Evolutionary conservation across 176 grass and related monocot species (phyloP), one percentile per base, ranked within the genome.

Genomic region (Oropetium thomaeum): DNA sequence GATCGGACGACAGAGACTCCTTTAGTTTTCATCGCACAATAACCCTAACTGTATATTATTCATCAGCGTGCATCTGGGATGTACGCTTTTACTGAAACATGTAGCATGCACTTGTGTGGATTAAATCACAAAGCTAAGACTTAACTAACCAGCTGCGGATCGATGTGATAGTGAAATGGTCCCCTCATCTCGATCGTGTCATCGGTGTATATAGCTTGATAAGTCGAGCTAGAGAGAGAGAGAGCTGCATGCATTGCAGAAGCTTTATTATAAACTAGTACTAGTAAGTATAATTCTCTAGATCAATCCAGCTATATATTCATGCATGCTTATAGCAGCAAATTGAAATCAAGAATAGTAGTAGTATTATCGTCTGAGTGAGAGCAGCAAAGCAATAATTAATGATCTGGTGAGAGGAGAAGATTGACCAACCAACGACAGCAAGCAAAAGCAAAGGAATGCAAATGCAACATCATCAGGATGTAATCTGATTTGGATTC

Each of bases 121-220:
- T 35, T 63, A 37, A 63, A 69, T 45, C 65, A 30, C 25, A 69
- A 69, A 69, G 65, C 65, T 47, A 49, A 49, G 17, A n/a, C 30
- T 69, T 54, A 44, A 29, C 29, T 4, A 69, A 69, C 26, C 42
- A n/a, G 35, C 35, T 37, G 35, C 35, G 3, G 35, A 37, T 37
- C 35, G 35, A 37, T 37, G 35, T 22, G 66, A 43, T 31, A 17
- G 28, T 28, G 63, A 67, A 43, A 28, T 9, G 23, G 38, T 67
- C 32, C 33, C 33, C 19, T 65, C 62, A 40, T 17, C n/a, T n/a
- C n/a, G n/a, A n/a, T n/a, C n/a, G n/a, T n/a, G n/a, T n/a, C n/a
- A n/a, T n/a, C n/a, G n/a, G n/a, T n/a, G n/a, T n/a, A n/a, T n/a
- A n/a, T 65, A 33, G 19, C 44, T 53, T 23, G 68, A 35, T 53